Percentiles rank a stretch among this genome's conserved stretches.
Evolutionary conservation across 2,329 filamentous ascomycete species (phyloP).

Genomic region (Herpotrichia juniperi): DNA sequence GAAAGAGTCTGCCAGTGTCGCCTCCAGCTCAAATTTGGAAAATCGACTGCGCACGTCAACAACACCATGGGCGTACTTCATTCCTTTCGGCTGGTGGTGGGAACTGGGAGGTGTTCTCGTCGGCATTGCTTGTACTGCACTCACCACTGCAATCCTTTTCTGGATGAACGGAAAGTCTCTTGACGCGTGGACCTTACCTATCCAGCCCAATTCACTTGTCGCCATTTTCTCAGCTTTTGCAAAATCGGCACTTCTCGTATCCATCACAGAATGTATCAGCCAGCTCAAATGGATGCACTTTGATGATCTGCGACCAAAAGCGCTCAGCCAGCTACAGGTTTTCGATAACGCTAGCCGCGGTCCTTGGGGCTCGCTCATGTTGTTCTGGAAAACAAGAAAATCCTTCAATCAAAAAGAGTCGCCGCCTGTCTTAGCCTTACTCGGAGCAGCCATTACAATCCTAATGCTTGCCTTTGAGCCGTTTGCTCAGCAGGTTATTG

Average conservation of each 20-base stretch:
- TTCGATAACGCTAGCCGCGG: slow-evolving; percentile 35
- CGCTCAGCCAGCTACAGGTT: slow-evolving; percentile 30
- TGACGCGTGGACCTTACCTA: slow-evolving; percentile 10
- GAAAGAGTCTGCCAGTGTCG: too few relatives aligned
- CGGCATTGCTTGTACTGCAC: too few relatives aligned
- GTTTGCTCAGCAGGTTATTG: too few relatives aligned
- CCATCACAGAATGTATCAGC: slow-evolving; percentile 37
- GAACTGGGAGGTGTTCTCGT: too few relatives aligned
- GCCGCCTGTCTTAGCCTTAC: not conserved
- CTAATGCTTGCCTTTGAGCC: too few relatives aligned
- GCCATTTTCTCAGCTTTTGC: not conserved
- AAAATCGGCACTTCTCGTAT: slow-evolving; percentile 33
- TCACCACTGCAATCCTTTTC: too few relatives aligned
- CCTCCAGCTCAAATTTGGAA: too few relatives aligned
- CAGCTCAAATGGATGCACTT: slow-evolving; percentile 48
- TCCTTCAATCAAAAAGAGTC: not conserved
- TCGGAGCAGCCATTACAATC: slow-evolving; percentile 1
- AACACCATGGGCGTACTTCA: too few relatives aligned
- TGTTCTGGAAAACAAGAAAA: slow-evolving; percentile 22
- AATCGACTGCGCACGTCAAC: too few relatives aligned
- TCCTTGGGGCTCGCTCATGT: slow-evolving; percentile 30
- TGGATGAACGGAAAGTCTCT: not conserved
- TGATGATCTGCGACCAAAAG: slow-evolving; percentile 5
- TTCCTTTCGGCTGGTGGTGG: too few relatives aligned
- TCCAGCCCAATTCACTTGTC: slow-evolving; percentile 20